Evolutionary conservation across 202 grass and related monocot genomes (phyloP).

Genomic region (Zoysia matrella): DNA sequence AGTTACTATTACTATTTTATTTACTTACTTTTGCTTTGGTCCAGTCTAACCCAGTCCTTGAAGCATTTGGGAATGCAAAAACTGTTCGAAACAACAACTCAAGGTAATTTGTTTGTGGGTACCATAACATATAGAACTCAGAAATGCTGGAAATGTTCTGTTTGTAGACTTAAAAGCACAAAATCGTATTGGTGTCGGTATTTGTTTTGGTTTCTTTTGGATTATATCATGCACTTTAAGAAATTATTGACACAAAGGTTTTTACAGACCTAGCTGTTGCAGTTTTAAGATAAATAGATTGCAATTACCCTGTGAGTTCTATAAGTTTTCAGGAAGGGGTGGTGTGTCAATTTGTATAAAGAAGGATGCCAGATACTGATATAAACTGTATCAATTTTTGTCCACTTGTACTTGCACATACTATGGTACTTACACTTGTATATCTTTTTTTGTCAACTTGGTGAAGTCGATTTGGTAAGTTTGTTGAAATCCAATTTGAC

Average conservation of each 20-base stretch:
- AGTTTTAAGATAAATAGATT: slow-evolving; percentile 6
- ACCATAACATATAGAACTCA: slow-evolving; percentile 28
- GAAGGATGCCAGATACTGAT: slow-evolving; percentile 27
- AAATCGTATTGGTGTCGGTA: slow-evolving; percentile 23
- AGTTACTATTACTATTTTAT: slow-evolving; percentile 9
- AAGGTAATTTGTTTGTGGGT: slow-evolving; percentile 59
- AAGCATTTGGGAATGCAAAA: slow-evolving; percentile 99
- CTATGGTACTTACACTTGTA: slow-evolving; percentile 34
- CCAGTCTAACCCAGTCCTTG: slow-evolving; percentile 99
- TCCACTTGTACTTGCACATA: slow-evolving; percentile 28
- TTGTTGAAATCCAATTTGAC: slow-evolving; percentile 98
- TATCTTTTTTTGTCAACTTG: slow-evolving; percentile 43
- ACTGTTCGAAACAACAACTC: slow-evolving; percentile 99
- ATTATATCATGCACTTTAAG: neutral
- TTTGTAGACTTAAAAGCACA: slow-evolving; percentile 25
- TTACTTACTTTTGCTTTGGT: slow-evolving; percentile 46
- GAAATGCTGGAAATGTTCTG: slow-evolving; percentile 27
- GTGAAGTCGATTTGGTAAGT: slow-evolving; percentile 97
- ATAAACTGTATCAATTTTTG: slow-evolving; percentile 28
- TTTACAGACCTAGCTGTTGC: neutral
- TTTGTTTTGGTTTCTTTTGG: slow-evolving; percentile 9
- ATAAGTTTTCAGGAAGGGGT: neutral
- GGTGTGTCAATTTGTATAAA: neutral
- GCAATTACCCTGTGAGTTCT: neutral
- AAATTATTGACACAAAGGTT: no score